Conservation (phyloP, 129 eudicot species). For the Artemisia argyi region DNA sequence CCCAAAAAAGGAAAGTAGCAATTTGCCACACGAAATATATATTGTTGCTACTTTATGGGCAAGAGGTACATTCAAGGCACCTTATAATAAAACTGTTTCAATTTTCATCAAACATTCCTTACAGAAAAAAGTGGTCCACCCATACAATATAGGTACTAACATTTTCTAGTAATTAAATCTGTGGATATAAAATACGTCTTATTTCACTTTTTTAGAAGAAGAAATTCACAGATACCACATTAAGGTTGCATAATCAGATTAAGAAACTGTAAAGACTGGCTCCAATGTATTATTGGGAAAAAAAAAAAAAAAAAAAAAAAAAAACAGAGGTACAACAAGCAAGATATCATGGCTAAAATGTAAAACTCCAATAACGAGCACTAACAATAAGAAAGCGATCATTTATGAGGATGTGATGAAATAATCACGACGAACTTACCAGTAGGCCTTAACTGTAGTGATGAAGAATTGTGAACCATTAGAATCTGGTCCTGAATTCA, state of each 20-base stretch:
- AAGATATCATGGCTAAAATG: background rate
- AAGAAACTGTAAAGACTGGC: background rate
- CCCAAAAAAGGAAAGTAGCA: no score
- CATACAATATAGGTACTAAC: background rate
- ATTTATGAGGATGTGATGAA: background rate
- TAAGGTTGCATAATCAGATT: no score
- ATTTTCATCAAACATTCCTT: no score
- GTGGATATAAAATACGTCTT: no score
- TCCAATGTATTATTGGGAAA: conserved; percentile 1
- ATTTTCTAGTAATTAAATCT: background rate
- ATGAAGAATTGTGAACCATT: conserved; percentile 94
- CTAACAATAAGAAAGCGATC: background rate
- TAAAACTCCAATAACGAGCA: background rate
- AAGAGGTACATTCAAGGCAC: no score
- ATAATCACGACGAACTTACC: conserved; percentile 50
- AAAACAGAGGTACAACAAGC: background rate
- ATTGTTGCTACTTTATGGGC: no score
- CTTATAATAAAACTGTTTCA: no score
- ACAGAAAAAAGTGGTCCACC: no score
- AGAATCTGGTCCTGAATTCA: conserved; percentile 91
- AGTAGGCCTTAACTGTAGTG: conserved; percentile 83
- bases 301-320: background rate
- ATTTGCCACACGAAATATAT: no score
- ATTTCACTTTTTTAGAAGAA: no score
- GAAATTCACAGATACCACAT: no score